Base-by-base conservation (phyloP, 2,329 filamentous ascomycete genomes). In the Didymella pomorum region DNA sequence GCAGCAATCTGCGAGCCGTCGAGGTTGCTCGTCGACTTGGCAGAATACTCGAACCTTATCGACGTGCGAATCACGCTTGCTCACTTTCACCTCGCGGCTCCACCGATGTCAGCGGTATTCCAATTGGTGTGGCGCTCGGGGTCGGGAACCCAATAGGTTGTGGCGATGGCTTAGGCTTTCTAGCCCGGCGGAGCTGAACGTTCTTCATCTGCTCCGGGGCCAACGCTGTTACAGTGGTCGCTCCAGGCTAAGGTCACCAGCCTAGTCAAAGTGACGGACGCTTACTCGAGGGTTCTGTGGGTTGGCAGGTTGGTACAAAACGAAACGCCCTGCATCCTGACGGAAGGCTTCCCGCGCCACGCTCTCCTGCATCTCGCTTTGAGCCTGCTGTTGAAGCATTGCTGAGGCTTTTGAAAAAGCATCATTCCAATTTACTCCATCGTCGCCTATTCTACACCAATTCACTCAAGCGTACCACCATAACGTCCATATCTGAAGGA, bases 281-380 rank as follows among this genome's bases (percentile, higher is more conserved):
- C 44, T 44, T 43, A 23, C 29, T 49, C 25, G 31, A 23, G 23
- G 31, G n/a, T 50, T 26, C 29, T 53, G 49, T 53, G 31, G 49
- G 26, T 44, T 37, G n/a, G 45, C 50, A 20, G 41, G 56, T 46
- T 41, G 21, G 20, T 58, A 58, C 56, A 58, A 33, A 51, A 54
- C 33, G 21, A 54, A 58, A 47, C 41, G 26, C 26, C 45, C 50
- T 54, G 56, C 56, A 54, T 54, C 41, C 21, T 8, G 10, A 35
- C 44, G 46, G 50, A 50, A 46, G 45, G 56, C 50, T 33, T 54
- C 26, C 45, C 28, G 56, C 51, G 56, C 56, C 56, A 58, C 56
- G 23, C 41, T 42, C 28, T 58, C 8, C 46, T 58, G 41, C 45
- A 35, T 49, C 28, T 26, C 25, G 20, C 37, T 26, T 41, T 37